Evolutionary conservation across 768 basidiomycete genomes (phyloP).

Genomic region (Tephrocybe sp.): DNA sequence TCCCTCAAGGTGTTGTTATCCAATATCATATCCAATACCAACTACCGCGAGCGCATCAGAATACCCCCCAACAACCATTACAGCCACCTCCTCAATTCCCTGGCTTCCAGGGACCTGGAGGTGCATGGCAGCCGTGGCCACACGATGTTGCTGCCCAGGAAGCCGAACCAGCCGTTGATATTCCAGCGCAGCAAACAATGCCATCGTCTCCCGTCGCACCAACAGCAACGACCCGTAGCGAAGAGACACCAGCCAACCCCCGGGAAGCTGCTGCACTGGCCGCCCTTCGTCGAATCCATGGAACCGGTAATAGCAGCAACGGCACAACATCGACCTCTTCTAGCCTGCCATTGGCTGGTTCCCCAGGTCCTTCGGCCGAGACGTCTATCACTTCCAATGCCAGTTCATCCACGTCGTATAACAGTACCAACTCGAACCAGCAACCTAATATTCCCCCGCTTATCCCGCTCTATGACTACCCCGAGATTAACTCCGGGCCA

Average conservation of each 20-base stretch:
- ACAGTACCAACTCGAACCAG: conserved; percentile 6
- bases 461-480: conserved; percentile 33
- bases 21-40: conserved; percentile 69
- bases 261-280: conserved; percentile 64
- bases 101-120: conserved; percentile 66
- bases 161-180: not conserved
- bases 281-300: conserved; percentile 53
- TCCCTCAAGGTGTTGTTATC: conserved; percentile 50
- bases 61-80: conserved; percentile 29
- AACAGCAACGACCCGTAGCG: conserved; percentile 7
- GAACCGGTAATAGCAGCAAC: conserved; percentile 2
- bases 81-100: conserved; percentile 54
- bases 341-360: not conserved
- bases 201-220: not conserved
- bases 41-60: conserved; percentile 35
- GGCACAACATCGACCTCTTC: conserved; percentile 13
- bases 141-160: conserved; percentile 9
- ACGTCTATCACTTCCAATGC: not conserved
- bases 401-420: not conserved
- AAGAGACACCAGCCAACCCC: conserved; percentile 18
- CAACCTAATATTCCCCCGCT: conserved; percentile 23
- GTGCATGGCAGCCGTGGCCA: conserved; percentile 67
- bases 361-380: not conserved
- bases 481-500: conserved; percentile 6
- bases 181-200: conserved; percentile 6